Conservation (phyloP, 306 rosid species). For the Rosa multiflora region DNA sequence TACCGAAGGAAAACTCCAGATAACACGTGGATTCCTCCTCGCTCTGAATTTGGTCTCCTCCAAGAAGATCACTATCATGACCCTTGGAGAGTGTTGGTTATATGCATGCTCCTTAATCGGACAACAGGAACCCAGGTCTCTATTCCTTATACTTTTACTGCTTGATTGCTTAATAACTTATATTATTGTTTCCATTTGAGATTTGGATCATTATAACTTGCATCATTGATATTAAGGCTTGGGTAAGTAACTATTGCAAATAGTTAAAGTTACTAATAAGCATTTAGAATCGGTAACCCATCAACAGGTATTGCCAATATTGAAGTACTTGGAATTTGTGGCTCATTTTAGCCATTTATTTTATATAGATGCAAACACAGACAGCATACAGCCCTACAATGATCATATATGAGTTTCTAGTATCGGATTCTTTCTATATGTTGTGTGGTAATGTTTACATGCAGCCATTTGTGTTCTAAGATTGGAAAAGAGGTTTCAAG, state of each 20-base stretch:
- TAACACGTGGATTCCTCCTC: constrained; percentile 71
- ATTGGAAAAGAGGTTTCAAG: not conserved
- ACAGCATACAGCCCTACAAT: not conserved
- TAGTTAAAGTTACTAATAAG: not conserved
- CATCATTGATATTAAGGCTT: not conserved
- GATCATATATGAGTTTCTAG: not conserved
- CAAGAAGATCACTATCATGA: constrained; percentile 65
- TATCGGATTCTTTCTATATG: not conserved
- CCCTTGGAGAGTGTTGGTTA: constrained; percentile 79
- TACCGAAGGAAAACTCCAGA: constrained; percentile 47
- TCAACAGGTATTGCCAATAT: not conserved
- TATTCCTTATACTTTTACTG: not conserved
- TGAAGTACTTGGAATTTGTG: not conserved
- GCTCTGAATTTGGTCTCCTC: constrained; percentile 46
- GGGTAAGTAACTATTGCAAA: not conserved
- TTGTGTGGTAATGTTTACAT: not conserved
- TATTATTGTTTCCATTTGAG: not conserved
- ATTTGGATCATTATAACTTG: not conserved
- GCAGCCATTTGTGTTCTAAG: not conserved
- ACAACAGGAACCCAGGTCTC: constrained; percentile 58
- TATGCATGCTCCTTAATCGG: constrained; percentile 64
- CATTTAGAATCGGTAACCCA: not conserved
- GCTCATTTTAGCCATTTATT: not conserved
- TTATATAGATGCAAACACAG: not conserved
- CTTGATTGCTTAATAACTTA: not conserved